Conservation (phyloP, 2,329 filamentous ascomycete species). For the Fusarium irregulare region DNA sequence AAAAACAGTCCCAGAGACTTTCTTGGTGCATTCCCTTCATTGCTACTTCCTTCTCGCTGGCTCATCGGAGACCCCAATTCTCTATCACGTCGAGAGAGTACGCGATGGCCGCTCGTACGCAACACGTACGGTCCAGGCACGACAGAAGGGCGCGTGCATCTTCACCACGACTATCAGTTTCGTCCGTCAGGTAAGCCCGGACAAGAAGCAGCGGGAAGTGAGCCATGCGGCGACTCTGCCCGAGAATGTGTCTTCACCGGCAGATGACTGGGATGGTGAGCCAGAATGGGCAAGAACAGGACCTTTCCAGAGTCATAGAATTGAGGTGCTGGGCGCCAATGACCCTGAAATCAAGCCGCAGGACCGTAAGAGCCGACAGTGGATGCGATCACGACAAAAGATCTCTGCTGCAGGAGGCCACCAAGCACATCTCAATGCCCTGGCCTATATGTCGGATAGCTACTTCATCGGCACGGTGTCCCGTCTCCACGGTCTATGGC, state of each 20-base stretch:
- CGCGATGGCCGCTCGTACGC: constrained; percentile 90
- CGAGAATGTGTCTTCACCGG: constrained; percentile 51
- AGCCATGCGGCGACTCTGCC: constrained; percentile 75
- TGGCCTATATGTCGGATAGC: constrained; percentile 93
- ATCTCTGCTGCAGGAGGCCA: constrained; percentile 80
- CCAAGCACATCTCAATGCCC: constrained; percentile 83
- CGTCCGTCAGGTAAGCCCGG: constrained; percentile 71
- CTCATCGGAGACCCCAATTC: constrained; percentile 82
- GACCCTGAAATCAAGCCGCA: constrained; percentile 64
- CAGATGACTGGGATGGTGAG: constrained; percentile 57
- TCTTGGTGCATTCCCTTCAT: constrained; percentile 94
- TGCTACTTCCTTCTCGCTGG: constrained; percentile 98
- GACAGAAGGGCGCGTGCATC: constrained; percentile 88
- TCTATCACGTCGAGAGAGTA: constrained; percentile 95
- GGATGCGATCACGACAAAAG: constrained; percentile 78
- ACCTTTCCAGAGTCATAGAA: constrained; percentile 61
- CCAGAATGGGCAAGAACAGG: constrained; percentile 62
- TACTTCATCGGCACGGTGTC: constrained; percentile 93
- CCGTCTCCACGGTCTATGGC: constrained; percentile 82
- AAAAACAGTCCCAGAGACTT: constrained; percentile 82
- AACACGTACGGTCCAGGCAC: constrained; percentile 94
- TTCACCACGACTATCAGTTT: constrained; percentile 97
- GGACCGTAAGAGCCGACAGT: constrained; percentile 75
- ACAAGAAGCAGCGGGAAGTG: constrained; percentile 65
- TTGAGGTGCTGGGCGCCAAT: constrained; percentile 53